These are phyloP conservation scores for Aureobasidium mangrovei DNA, from an alignment of 2,329 filamentous ascomycete species.

Conservation along the genomic window DNA sequence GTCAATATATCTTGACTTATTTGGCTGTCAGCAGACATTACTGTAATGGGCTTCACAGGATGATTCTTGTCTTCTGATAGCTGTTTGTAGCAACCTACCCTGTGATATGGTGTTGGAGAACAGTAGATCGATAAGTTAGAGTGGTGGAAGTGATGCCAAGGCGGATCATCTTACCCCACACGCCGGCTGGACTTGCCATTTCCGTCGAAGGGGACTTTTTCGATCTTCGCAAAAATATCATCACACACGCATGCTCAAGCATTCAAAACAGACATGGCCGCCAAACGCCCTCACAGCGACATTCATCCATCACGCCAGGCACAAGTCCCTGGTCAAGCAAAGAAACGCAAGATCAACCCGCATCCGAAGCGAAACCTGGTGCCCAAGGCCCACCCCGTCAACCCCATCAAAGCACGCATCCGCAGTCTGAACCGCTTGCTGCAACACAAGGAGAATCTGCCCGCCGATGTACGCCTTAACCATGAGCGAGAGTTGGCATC, in stretches of 20 bases:
- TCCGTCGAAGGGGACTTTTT: neutral
- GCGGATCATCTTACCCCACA: neutral
- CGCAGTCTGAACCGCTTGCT: slow-evolving; percentile 61
- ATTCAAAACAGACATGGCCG: slow-evolving; percentile 18
- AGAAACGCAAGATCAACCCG: slow-evolving; percentile 21
- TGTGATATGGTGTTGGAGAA: neutral
- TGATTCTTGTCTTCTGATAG: no score
- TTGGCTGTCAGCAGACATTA: no score
- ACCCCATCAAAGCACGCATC: slow-evolving; percentile 61
- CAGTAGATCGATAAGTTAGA: neutral
- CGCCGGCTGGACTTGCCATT: slow-evolving; percentile 5
- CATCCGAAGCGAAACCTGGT: slow-evolving; percentile 21
- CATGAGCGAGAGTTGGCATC: slow-evolving; percentile 63
- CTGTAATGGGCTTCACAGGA: no score
- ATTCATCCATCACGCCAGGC: slow-evolving; percentile 21
- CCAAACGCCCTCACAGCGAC: slow-evolving; percentile 19
- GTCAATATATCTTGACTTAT: no score
- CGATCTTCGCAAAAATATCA: neutral
- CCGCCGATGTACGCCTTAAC: slow-evolving; percentile 58
- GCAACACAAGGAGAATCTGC: slow-evolving; percentile 50
- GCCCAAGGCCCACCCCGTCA: slow-evolving; percentile 24
- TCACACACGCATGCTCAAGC: neutral
- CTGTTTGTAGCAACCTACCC: no score
- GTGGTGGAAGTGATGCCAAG: neutral
- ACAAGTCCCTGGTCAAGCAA: slow-evolving; percentile 19